phyloP scores from a whole-genome alignment of 75 land plant species.

The Selaginella tamariscina region DNA sequence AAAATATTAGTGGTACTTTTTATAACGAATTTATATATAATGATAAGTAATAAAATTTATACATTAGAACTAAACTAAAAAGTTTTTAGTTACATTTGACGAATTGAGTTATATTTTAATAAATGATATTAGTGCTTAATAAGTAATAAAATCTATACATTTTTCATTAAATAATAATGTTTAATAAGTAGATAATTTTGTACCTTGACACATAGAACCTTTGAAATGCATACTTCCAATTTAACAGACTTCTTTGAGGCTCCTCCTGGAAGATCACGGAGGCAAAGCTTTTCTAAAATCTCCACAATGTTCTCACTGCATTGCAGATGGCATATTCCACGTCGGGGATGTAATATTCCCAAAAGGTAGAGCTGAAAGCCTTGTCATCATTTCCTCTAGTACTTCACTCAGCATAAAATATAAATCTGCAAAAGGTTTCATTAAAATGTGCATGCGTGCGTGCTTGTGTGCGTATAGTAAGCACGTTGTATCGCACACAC shows the following conservation, averaged over 20 bases:
- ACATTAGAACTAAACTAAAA: too few relatives aligned
- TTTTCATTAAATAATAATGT: too few relatives aligned
- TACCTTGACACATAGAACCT: constrained; percentile 9
- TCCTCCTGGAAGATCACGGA: constrained; percentile 15
- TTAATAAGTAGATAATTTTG: too few relatives aligned
- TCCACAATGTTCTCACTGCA: constrained; percentile 13
- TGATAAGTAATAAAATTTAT: neutral
- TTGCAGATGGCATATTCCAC: constrained; percentile 16
- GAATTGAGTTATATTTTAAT: too few relatives aligned
- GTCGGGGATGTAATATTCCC: neutral
- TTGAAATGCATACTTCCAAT: constrained; percentile 7
- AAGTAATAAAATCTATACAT: too few relatives aligned
- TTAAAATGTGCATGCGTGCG: too few relatives aligned
- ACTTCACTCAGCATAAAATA: constrained; percentile 20
- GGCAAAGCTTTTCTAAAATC: constrained; percentile 15
- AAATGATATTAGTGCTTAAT: too few relatives aligned
- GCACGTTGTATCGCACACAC: too few relatives aligned
- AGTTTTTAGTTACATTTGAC: too few relatives aligned
- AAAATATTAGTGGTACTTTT: too few relatives aligned
- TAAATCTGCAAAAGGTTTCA: constrained; percentile 12
- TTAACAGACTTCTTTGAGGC: neutral
- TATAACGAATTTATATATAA: too few relatives aligned
- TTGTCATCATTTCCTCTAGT: constrained; percentile 14
- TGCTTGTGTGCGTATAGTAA: too few relatives aligned
- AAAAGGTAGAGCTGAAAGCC: constrained; percentile 14